Base-by-base conservation (phyloP, 306 rosid genomes). In the Dryas drummondii region DNA sequence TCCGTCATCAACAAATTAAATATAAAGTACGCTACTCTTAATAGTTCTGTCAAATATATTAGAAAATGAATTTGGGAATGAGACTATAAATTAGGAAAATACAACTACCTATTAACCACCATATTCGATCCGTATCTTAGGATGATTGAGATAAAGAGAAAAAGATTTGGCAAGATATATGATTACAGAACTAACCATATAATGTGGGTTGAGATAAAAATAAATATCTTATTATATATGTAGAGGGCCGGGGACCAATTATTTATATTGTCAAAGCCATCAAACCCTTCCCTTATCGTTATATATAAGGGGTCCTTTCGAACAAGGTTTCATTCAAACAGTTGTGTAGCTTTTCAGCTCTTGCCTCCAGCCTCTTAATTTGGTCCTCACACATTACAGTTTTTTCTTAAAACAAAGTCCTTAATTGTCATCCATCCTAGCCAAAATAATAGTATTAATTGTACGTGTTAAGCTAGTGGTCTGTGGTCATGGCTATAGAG, bases 401-500 rank as follows among this genome's bases (percentile, higher is more conserved):
- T 68, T 67, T 47, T 27, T 46, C 50, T 15, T 6, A 14, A 7
- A 22, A 67, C 3, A 26, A 7, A 27, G 17, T 50, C 72, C 47
- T 16, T 19, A 19, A 19, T 19, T 53, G 14, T 17, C 57, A 53
- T 15, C n/a, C 9, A 6, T 9, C 4, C 49, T 49, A 27, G 55
- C 27, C 70, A 41, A 32, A 83, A 70, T 56, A 86, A 58, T 73
- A 80, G 16, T 32, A 32, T 32, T 1, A 0, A 22, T 22, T 22
- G 22, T 22, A 11, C 9, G 15, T 19, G 11, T 9, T 1, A 13
- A 70, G 68, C 41, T 32, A 73, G 79, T 67, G 47, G 72, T 44
- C 48, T 67, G 79, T 67, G 47, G 72, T 44, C 48, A 91, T 91
- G 98, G 89, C 85, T 69, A 50, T 88, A 41, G 90, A 86, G 88